Base-by-base conservation (phyloP, 2,329 filamentous ascomycete genomes). In the Bipolaris sorokiniana region DNA sequence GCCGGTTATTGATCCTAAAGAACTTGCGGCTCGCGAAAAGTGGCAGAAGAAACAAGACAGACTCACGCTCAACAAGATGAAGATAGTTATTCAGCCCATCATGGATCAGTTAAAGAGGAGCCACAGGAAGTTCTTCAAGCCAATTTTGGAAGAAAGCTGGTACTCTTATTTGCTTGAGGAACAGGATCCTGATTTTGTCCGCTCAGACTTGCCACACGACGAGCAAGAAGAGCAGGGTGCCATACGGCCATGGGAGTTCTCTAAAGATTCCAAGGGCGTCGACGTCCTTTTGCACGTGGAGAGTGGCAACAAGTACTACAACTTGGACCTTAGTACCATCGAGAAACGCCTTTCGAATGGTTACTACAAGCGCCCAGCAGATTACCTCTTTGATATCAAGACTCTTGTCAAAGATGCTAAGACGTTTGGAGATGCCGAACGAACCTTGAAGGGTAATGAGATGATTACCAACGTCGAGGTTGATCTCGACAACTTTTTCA, bases 341-440 rank as follows among this genome's bases (percentile, higher is more conserved):
- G 95, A 99, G 79, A 92, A 97, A 74, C 88, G 95, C n/a, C 82
- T 99, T 33, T 96, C 92, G 4, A 98, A 99, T 74, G 95, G 95
- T 5, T 99, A 92, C 77, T 99, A 99, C 77, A 91, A 92, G 66
- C 87, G 93, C 10, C 91, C 93, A 0, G 89, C 89, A 67, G 94
- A 97, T 73, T 99, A 97, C 72, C 78, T 96, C 48, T 88, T 88
- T 38, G 95, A 99, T 73, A 91, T 98, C 68, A 91, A 89, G 73
- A 86, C 88, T 34, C 80, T 99, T 5, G 89, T 89, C 20, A 94
- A 91, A 73, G 95, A 99, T 77, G 88, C 93, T 10, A 90, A 88
- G 72, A 88, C 87, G 10, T 85, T 88, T 56, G 91, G 90, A n/a
- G 94, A 98, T 68, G 87, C 88, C 66, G 90, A 96, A 61, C 84